Evolutionary conservation across 805 yeast genomes (phyloP).

Genomic region (Candida bentonensis): DNA sequence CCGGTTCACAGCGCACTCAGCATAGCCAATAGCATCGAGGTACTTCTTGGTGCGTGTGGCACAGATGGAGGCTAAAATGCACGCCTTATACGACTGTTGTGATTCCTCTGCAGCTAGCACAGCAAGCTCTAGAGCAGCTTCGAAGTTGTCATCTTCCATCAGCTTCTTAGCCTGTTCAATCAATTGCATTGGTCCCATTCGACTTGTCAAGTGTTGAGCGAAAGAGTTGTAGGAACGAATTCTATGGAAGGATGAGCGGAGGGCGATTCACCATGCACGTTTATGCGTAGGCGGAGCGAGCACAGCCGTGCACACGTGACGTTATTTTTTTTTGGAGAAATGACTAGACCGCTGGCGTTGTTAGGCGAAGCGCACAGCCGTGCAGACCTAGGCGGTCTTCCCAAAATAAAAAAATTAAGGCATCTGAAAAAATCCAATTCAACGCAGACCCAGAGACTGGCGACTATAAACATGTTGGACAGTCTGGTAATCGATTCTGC

Average conservation of each 20-base stretch:
- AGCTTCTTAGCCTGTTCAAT: background rate
- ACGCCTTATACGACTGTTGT: background rate
- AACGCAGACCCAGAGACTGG: no score
- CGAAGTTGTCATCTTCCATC: background rate
- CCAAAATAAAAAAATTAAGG: background rate
- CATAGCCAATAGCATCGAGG: constrained; percentile 12
- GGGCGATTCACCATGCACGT: no score
- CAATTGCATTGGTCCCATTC: background rate
- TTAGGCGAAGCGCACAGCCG: no score
- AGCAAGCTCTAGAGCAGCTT: background rate
- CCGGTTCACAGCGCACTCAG: constrained; percentile 12
- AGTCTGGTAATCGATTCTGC: constrained; percentile 84
- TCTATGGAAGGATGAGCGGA: no score
- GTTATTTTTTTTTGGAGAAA: no score
- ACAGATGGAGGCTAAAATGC: constrained; percentile 7
- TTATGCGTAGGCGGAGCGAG: no score
- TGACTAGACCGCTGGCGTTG: no score
- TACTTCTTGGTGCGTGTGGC: constrained; percentile 7
- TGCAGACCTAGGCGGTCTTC: background rate
- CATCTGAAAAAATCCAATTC: background rate
- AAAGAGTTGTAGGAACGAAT: no score
- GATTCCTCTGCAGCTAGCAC: background rate
- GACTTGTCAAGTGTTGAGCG: no score
- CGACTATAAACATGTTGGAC: constrained; percentile 18
- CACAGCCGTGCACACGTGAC: no score